Evolutionary conservation across 164 flowering plant genomes (phyloP).

Genomic region (Tetrastigma voinierianum): DNA sequence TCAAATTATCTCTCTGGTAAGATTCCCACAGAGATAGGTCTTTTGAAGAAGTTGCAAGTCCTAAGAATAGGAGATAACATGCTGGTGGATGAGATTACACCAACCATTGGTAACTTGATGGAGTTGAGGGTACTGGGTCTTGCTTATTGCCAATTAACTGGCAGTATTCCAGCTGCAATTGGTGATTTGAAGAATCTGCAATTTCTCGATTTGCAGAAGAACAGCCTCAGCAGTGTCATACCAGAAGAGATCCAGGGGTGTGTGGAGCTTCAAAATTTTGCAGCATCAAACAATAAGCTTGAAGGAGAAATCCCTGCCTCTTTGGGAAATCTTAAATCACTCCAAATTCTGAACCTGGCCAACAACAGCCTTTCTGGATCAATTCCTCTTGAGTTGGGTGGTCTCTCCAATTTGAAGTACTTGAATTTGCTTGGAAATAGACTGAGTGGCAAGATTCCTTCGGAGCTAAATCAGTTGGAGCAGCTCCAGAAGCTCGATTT

Average conservation of each 20-base stretch:
- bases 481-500: conserved; percentile 65
- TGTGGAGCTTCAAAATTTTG: conserved; percentile 52
- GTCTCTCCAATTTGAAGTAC: conserved; percentile 52
- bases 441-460: conserved; percentile 59
- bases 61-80: conserved; percentile 78
- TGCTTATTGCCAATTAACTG: conserved; percentile 65
- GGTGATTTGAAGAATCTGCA: conserved; percentile 65
- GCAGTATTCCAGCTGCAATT: conserved; percentile 72
- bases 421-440: conserved; percentile 79
- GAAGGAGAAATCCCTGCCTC: conserved; percentile 67
- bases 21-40: conserved; percentile 66
- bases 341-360: conserved; percentile 65
- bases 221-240: conserved; percentile 56
- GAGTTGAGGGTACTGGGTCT: conserved; percentile 64
- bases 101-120: conserved; percentile 53
- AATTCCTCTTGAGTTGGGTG: conserved; percentile 58
- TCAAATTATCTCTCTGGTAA: conserved; percentile 67
- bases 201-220: conserved; percentile 68
- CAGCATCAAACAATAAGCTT: conserved; percentile 69
- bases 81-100: conserved; percentile 51
- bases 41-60: conserved; percentile 58
- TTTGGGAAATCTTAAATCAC: conserved; percentile 45
- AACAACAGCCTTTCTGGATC: conserved; percentile 79
- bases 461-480: conserved; percentile 49
- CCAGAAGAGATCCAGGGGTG: conserved; percentile 60